Conservation (phyloP, 2,329 filamentous ascomycete species). For the Fusarium sp. region DNA sequence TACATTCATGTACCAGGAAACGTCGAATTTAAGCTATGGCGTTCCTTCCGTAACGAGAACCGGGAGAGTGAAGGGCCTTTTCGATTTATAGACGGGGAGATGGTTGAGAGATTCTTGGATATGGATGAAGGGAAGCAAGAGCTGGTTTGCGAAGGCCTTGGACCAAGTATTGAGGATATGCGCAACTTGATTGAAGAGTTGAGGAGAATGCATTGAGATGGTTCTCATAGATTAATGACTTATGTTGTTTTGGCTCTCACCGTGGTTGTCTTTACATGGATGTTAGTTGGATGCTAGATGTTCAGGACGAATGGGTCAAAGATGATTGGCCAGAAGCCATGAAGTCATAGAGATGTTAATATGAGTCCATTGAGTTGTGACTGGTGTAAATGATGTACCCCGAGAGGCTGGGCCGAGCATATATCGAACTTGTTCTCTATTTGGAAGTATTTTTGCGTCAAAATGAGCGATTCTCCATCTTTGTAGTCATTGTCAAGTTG, state of each 20-base stretch:
- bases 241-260: not conserved
- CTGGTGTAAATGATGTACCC: not conserved
- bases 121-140: constrained; percentile 68
- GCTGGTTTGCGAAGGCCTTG: constrained; percentile 64
- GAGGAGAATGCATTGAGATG: constrained; percentile 66
- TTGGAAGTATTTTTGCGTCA: not conserved
- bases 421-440: not conserved
- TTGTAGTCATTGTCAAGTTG: constrained; percentile 4
- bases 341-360: not conserved
- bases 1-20: constrained; percentile 76
- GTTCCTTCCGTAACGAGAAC: constrained; percentile 81
- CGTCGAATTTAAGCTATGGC: constrained; percentile 80
- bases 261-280: not conserved
- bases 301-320: constrained; percentile 40
- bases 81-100: constrained; percentile 91
- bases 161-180: constrained; percentile 70
- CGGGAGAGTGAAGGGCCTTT: constrained; percentile 81
- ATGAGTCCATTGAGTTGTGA: constrained; percentile 22
- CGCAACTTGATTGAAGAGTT: constrained; percentile 71
- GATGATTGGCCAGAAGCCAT: constrained; percentile 35
- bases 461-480: not conserved
- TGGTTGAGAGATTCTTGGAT: constrained; percentile 87
- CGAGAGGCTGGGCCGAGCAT: not conserved
- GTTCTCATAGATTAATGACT: not conserved
- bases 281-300: not conserved